Conservation (phyloP, 768 basidiomycete genomes). For the Amanita thiersii region DNA sequence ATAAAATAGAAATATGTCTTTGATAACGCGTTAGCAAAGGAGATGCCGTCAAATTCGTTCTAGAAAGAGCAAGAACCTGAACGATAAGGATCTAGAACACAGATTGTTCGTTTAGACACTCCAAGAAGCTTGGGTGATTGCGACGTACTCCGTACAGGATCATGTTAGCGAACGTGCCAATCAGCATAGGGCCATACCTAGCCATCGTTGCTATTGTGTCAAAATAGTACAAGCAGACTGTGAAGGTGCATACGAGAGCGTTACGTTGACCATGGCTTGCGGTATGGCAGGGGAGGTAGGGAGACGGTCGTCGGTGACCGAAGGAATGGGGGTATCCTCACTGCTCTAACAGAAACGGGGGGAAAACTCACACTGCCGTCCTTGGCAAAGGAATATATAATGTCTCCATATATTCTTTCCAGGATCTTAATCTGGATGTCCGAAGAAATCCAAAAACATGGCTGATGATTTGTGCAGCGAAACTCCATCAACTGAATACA, state of each 20-base stretch:
- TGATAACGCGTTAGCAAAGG: conserved; percentile 10
- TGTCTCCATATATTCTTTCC: too few relatives aligned
- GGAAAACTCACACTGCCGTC: too few relatives aligned
- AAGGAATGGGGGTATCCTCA: too few relatives aligned
- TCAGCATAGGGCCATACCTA: conserved; percentile 38
- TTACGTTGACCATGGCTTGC: conserved; percentile 18
- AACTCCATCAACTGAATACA: too few relatives aligned
- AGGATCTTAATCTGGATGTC: too few relatives aligned
- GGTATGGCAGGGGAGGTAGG: too few relatives aligned
- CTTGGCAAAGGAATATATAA: too few relatives aligned
- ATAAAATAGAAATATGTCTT: conserved; percentile 30
- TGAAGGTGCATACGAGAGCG: conserved; percentile 19
- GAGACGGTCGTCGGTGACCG: too few relatives aligned
- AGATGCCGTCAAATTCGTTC: conserved; percentile 13
- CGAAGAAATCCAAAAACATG: too few relatives aligned
- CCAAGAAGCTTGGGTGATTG: background rate
- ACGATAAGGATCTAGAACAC: conserved; percentile 5
- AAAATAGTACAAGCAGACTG: background rate
- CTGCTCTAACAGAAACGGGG: too few relatives aligned
- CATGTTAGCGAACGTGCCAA: conserved; percentile 33
- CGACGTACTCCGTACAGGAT: conserved; percentile 37
- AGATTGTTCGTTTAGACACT: background rate
- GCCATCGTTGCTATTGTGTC: too few relatives aligned
- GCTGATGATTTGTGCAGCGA: too few relatives aligned
- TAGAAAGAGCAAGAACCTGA: conserved; percentile 28